Evolutionary conservation across 2,329 filamentous ascomycete genomes (phyloP), one percentile per base, ranked within the genome.

Genomic region (Zymoseptoria pseudotritici): DNA sequence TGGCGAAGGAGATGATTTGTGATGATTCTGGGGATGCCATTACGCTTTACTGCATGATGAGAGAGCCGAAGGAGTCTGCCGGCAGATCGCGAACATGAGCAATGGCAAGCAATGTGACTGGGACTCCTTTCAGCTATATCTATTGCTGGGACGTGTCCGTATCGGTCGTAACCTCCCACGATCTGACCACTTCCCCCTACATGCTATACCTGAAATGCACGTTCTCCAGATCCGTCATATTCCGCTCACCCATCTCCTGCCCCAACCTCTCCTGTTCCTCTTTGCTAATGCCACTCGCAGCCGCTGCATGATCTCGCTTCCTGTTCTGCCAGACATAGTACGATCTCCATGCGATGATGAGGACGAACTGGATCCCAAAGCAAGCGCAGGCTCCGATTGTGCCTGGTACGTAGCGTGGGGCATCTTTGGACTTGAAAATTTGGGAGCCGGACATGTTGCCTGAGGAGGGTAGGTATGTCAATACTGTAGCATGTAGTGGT

Each of bases 201-300:
- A 67, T 42, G 5, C 67, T 66, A 51, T 70, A 71, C 10, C 67
- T 60, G 46, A 70, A 69, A 46, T 70, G 65, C 10, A 66, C 67
- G 22, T 71, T 71, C 61, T 69, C 59, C 57, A 89, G 86, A 72
- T 88, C 86, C 6, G 77, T 89, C 20, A 21, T 11, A 67, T 89
- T 87, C 2, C 86, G 85, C n/a, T 82, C 81, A 21, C 89, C 87
- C 4, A 83, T 85, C 4, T 80, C 89, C 54, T 82, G 86, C 62
- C 87, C 87, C 3, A 82, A 88, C 3, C 68, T 85, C 58, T 76
- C 84, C 50, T 88, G 86, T 2, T 86, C 87, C 1, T 78, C 85
- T 50, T 83, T 85, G 36, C 50, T 62, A 4, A 70, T 21, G 3
- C 68, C 66, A 61, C 66, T 70, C 26, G 63, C 63, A 21, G 54